Evolutionary conservation across 2,329 filamentous ascomycete species (phyloP).

Genomic region (Blastomyces gilchristii): DNA sequence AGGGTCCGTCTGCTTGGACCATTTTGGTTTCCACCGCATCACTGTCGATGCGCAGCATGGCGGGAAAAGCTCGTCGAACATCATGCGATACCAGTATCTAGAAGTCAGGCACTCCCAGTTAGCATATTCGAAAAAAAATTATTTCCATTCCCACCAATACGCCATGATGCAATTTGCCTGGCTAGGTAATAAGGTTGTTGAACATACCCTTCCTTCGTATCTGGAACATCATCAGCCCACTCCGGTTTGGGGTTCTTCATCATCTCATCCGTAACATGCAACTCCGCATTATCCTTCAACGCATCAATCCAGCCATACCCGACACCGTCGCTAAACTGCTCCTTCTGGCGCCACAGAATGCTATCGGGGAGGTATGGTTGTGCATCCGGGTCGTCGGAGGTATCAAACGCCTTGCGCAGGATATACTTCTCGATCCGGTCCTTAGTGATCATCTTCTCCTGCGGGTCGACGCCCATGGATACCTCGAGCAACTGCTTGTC

Average conservation of each 20-base stretch:
- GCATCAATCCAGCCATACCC: conserved; percentile 99
- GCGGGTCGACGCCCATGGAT: conserved; percentile 85
- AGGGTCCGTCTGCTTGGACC: conserved; percentile 92
- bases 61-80: conserved; percentile 99
- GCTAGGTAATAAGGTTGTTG: not conserved
- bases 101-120: conserved; percentile 2
- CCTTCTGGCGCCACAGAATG: conserved; percentile 97
- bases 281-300: conserved; percentile 86
- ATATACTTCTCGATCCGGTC: conserved; percentile 95
- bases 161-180: too few species aligned
- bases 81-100: conserved; percentile 90
- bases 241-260: conserved; percentile 97
- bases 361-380: conserved; percentile 87
- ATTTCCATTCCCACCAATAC: too few species aligned
- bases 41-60: conserved; percentile 83
- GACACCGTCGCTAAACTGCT: conserved; percentile 97
- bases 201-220: conserved; percentile 86
- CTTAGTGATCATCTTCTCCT: conserved; percentile 90
- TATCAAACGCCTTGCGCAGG: conserved; percentile 94
- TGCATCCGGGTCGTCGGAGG: conserved; percentile 67
- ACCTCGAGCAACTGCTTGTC: conserved; percentile 95
- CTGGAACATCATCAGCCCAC: conserved; percentile 86
- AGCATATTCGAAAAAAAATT: not conserved
- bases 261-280: conserved; percentile 88
- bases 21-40: conserved; percentile 92